Base-by-base conservation (phyloP, 2,329 filamentous ascomycete genomes). In the Colletotrichum falcatum region DNA sequence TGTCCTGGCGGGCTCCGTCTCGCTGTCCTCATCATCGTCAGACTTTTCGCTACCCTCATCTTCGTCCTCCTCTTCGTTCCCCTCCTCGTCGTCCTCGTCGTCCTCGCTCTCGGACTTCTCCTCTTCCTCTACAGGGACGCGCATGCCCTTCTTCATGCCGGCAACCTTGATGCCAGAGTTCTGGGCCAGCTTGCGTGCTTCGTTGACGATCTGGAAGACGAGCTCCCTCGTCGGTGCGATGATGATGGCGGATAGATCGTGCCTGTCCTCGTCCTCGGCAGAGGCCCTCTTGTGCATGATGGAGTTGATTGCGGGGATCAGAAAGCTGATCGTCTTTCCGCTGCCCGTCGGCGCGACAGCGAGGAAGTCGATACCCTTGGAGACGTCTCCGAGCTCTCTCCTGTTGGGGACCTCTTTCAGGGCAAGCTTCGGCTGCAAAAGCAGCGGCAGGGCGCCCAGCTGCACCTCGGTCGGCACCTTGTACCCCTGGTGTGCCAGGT, bases 301-400 rank as follows among this genome's bases (percentile, higher is more conserved):
- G 55, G 89, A 87, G 77, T 97, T 92, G 75, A 99, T 90, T 3
- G 94, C 87, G 0, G 95, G 95, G 51, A 99, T 92, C 76, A 98
- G 81, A 77, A 98, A 99, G 23, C 94, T 94, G 73, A 99, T 84
- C 0, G 96, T 99, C 85, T 99, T 99, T 54, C 96, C 96, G 79
- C 95, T 98, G 30, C 96, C 96, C 0, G 96, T 99, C 1, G 96
- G 96, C 3, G 96, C 96, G 53, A 98, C 90, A 0, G 94, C 93
- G 73, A 99, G 81, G 48, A 99, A 89, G 83, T 99, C 91, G 5
- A 95, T 84, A 16, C 79, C 80, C 60, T 75, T 72, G 8, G 74
- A 73, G 35, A 78, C 73, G 18, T 76, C 65, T 3, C 64, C 75
- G 26, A 83, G 68, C 26, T 81, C 79, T 28, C 77, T 77, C 33